These are phyloP conservation scores for Tremella yokohamensis DNA, from an alignment of 768 basidiomycete genomes.

Conservation along the genomic window DNA sequence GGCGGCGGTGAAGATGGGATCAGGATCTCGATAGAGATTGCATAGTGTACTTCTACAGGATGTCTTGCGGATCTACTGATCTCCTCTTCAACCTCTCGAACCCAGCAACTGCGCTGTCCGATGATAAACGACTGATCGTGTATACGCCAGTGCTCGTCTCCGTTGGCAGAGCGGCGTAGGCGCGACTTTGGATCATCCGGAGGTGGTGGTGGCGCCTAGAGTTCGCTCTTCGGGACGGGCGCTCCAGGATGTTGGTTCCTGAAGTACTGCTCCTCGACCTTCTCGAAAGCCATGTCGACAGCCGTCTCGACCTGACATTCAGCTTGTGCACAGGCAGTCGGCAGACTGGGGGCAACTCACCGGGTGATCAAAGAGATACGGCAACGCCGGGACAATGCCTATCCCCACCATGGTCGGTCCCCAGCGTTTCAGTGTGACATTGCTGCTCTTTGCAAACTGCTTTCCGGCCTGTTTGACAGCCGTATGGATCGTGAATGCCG, in stretches of 20 bases:
- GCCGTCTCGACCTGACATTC: conserved; percentile 31
- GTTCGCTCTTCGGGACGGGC: no score
- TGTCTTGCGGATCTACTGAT: no score
- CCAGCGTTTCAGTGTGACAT: conserved; percentile 44
- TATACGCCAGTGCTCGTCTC: no score
- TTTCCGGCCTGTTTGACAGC: conserved; percentile 46
- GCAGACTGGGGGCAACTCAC: conserved; percentile 20
- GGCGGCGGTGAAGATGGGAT: conserved; percentile 5
- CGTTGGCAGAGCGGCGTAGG: no score
- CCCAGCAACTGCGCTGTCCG: no score
- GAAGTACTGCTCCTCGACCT: conserved; percentile 38
- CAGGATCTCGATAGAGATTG: background rate
- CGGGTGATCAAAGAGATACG: conserved; percentile 50
- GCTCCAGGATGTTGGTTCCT: background rate
- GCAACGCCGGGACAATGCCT: conserved; percentile 47
- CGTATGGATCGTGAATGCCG: conserved; percentile 51
- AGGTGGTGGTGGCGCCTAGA: no score
- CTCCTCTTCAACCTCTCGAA: no score
- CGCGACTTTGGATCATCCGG: no score
- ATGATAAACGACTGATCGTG: no score
- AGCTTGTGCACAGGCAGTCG: background rate
- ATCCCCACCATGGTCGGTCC: conserved; percentile 48
- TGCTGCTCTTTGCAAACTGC: conserved; percentile 43
- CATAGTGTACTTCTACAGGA: no score
- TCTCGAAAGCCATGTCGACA: conserved; percentile 44